These are phyloP conservation scores for Osmanthus fragrans DNA, from an alignment of 257 asterid species.

Conservation along the genomic window DNA sequence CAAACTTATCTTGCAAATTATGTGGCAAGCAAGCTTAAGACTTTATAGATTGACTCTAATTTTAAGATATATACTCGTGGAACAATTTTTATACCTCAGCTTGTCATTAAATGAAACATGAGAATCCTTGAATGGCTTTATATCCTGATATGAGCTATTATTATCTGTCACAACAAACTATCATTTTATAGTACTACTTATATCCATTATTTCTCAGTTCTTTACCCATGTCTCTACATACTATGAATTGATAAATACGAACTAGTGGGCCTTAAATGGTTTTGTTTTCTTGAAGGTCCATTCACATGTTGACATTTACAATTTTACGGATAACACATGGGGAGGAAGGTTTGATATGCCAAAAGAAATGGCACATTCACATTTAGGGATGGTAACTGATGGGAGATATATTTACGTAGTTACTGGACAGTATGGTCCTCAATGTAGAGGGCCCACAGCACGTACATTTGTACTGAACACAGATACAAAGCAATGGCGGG, in stretches of 20 bases:
- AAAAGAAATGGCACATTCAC: slow-evolving; percentile 95
- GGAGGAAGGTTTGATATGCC: slow-evolving; percentile 95
- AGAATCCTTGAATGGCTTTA: slow-evolving; percentile 17
- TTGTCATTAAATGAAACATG: background rate
- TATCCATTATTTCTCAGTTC: background rate
- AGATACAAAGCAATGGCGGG: slow-evolving; percentile 66
- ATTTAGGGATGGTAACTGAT: slow-evolving; percentile 94
- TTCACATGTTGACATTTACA: slow-evolving; percentile 88
- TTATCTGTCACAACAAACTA: background rate
- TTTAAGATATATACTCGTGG: background rate
- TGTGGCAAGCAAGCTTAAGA: background rate
- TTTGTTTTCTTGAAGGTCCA: slow-evolving; percentile 57
- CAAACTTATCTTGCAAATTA: background rate
- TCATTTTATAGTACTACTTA: background rate
- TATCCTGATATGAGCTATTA: background rate
- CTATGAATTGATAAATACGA: background rate
- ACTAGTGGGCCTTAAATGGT: slow-evolving; percentile 3
- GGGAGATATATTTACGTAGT: slow-evolving; percentile 86
- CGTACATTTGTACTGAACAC: slow-evolving; percentile 76
- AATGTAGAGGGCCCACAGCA: slow-evolving; percentile 92
- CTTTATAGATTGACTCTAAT: background rate
- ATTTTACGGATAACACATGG: slow-evolving; percentile 86
- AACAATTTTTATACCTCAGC: slow-evolving; percentile 14
- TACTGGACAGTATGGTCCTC: slow-evolving; percentile 93
- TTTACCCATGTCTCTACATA: background rate